phyloP scores from a whole-genome alignment of 345 rosid genomes.

The Eucalyptus victrix region DNA sequence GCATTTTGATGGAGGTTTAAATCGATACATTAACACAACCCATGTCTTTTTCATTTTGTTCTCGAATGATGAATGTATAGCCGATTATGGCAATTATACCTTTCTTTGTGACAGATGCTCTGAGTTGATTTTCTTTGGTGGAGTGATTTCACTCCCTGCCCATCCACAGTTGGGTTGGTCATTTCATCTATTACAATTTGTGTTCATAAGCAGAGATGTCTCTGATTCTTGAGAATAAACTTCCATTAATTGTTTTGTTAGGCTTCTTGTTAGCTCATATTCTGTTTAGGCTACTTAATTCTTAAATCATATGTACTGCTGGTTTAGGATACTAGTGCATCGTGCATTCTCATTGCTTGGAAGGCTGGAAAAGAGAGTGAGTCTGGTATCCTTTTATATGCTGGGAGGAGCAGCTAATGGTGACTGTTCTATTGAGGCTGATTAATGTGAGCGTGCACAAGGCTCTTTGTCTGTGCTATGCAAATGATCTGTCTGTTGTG shows the following conservation, averaged over 20 bases:
- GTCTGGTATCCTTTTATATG: background rate
- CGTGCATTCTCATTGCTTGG: background rate
- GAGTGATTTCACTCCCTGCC: background rate
- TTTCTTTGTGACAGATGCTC: background rate
- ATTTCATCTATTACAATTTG: background rate
- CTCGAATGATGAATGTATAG: background rate
- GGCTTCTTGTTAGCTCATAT: background rate
- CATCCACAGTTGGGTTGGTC: background rate
- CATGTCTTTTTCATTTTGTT: background rate
- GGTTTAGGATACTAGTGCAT: background rate
- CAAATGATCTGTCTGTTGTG: background rate
- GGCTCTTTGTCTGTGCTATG: background rate
- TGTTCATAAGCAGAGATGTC: background rate
- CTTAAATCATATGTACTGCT: background rate
- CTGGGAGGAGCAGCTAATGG: background rate
- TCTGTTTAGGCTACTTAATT: background rate
- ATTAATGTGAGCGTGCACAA: background rate
- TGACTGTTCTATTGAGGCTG: background rate
- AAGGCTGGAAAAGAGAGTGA: background rate
- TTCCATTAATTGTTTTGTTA: background rate
- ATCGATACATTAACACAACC: background rate
- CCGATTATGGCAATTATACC: background rate
- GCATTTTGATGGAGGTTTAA: background rate
- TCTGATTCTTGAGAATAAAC: background rate
- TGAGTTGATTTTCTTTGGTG: background rate